Evolutionary conservation across 345 rosid genomes (phyloP), one percentile per base, ranked within the genome.

Genomic region (Draba incana): DNA sequence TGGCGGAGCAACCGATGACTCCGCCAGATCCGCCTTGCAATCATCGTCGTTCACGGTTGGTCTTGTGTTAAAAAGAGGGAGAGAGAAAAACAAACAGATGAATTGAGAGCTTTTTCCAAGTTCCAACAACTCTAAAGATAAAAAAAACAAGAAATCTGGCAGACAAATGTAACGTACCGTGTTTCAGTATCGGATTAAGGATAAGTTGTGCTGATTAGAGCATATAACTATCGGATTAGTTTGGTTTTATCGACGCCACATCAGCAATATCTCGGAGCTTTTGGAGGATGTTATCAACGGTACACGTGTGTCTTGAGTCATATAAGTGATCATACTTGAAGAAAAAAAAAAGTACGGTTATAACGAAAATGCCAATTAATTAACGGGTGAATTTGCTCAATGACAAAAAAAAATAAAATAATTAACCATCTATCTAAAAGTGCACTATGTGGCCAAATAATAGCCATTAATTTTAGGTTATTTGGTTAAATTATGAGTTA

Each of bases 11-110:
- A 62, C 33, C 67, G 75, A 39, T 75, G 67, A 50, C 51, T 70
- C 6, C 67, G 79, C 75, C 70, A 76, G 79, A 76, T 76, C 75
- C 75, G 74, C 4, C 75, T 39, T 10, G 71, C 51, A 49, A 76
- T 57, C 79, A 76, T 76, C 43, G 14, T 70, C 14, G 47, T 49
- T 25, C 24, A 31, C 56, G 16, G 55, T 56, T 66, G n/a, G 25
- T 51, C 42, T 23, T 25, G 12, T 47, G 33, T 60, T 4, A 30
- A 51, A 42, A 11, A 46, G 49, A 4, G 3, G 12, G n/a, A 9
- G 12, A 37, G 57, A 67, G 16, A n/a, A 28, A 5, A 10, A 13
- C 4, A 48, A 42, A 51, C 60, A 72, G 54, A 50, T 43, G 46
- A 57, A 49, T 10, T 27, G 11, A 5, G 13, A 35, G 6, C 53